Evolutionary conservation across 2,329 filamentous ascomycete species (phyloP), one percentile per base, ranked within the genome.

Genomic region (Xylariaceae sp.): DNA sequence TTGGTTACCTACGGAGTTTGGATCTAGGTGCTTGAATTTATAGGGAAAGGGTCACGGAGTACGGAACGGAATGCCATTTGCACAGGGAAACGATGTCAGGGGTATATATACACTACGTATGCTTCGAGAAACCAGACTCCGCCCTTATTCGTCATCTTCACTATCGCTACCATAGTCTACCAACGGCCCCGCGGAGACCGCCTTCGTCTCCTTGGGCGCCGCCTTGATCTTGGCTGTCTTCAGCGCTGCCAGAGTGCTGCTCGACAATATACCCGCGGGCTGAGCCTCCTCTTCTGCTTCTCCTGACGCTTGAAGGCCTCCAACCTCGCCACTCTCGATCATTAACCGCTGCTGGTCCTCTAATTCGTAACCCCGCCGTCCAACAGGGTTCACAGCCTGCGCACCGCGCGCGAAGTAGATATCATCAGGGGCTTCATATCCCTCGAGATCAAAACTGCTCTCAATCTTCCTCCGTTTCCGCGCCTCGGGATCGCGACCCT

Each of bases 381-480:
- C 83, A 2, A 77, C 70, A 0, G 83, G 82, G 66, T 86, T 86
- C 35, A 87, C 82, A 0, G 84, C 83, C 64, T 86, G 85, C 66
- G 85, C 83, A 42, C 92, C 90, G 51, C 89, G 82, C 0, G 92
- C 90, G 74, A 92, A 96, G 83, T 95, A 96, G 30, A 99, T 86
- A 63, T 94, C 88, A 71, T 99, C 94, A 0, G 93, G 92, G 1
- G 92, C 92, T 70, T 97, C 90, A 72, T 97, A 97, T 1, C 92
- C 93, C 57, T 93, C 83, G 51, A 99, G 74, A 0, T 92, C 93
- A 71, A 96, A 97, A 18, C 84, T 87, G 53, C 91, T 92, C 73
- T 97, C 91, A 30, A 96, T 86, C 75, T 90, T 95, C 74, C 93
- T 85, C 69, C 92, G 82, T 78, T 97, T 97, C 71, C 87, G 83